Percentiles rank a stretch among this genome's conserved stretches.
phyloP scores from a whole-genome alignment of 1,139 yeast genomes.

The Chernovozyma aurita region DNA sequence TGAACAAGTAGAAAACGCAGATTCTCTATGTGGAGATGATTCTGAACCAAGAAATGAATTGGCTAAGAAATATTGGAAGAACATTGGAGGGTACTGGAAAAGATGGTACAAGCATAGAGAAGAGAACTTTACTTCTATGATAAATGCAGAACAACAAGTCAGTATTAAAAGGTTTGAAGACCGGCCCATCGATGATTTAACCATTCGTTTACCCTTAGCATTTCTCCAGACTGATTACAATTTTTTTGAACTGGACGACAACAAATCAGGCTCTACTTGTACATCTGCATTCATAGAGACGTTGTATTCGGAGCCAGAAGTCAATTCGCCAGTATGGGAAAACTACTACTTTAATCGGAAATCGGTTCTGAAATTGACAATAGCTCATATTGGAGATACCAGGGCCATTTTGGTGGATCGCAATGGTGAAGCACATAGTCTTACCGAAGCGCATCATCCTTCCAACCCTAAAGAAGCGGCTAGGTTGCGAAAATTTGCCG shows the following conservation, averaged over 20 bases:
- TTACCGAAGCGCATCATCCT: slow-evolving; percentile 85
- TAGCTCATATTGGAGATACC: slow-evolving; percentile 96
- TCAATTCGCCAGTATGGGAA: slow-evolving; percentile 27
- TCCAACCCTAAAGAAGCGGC: slow-evolving; percentile 73
- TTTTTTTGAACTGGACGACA: slow-evolving; percentile 30
- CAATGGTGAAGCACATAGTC: slow-evolving; percentile 70
- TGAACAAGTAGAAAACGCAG: slow-evolving; percentile 47
- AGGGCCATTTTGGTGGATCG: slow-evolving; percentile 77
- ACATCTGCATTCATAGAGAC: slow-evolving; percentile 72
- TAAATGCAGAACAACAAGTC: slow-evolving; percentile 23
- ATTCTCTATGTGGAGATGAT: slow-evolving; percentile 10
- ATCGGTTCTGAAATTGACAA: slow-evolving; percentile 65
- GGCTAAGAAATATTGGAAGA: slow-evolving; percentile 44
- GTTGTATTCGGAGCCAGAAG: slow-evolving; percentile 27
- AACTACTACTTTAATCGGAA: slow-evolving; percentile 66
- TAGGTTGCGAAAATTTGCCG: slow-evolving; percentile 65
- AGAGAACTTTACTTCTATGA: slow-evolving; percentile 39
- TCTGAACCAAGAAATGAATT: slow-evolving; percentile 34
- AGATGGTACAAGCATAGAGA: slow-evolving; percentile 58
- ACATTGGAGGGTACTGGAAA: slow-evolving; percentile 87
- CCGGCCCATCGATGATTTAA: slow-evolving; percentile 52
- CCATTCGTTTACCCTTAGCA: slow-evolving; percentile 56
- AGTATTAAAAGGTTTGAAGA: slow-evolving; percentile 3
- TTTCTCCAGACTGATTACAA: slow-evolving; percentile 59
- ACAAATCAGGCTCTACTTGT: slow-evolving; percentile 73